These are phyloP conservation scores for Cladorrhinum samala DNA, from an alignment of 495 filamentous ascomycete species.

Conservation along the genomic window DNA sequence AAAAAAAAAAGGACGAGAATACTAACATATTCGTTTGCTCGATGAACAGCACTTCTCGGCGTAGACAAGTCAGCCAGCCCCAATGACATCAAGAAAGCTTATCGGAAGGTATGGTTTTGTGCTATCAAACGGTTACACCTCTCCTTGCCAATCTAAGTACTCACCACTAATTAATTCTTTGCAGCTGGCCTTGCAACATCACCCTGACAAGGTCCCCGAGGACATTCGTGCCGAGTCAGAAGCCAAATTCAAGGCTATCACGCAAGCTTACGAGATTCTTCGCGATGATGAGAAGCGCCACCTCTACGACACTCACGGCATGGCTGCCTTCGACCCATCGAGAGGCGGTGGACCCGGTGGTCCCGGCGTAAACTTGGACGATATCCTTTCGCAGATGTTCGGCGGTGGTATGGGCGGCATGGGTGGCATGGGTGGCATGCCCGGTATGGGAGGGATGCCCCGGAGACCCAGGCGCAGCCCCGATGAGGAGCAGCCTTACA, in stretches of 20 bases:
- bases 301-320: constrained; percentile 88
- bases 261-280: constrained; percentile 95
- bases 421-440: constrained; percentile 54
- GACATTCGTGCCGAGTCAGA: constrained; percentile 77
- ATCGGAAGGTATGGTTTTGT: constrained; percentile 68
- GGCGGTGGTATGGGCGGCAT: constrained; percentile 51
- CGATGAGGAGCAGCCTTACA: constrained; percentile 84
- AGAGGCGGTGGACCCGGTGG: constrained; percentile 59
- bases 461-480: constrained; percentile 62
- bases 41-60: constrained; percentile 74
- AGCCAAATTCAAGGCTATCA: constrained; percentile 81
- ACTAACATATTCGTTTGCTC: no score
- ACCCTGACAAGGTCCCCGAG: constrained; percentile 95
- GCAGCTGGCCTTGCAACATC: constrained; percentile 79
- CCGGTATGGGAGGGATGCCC: constrained; percentile 45
- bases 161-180: background rate
- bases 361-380: constrained; percentile 74
- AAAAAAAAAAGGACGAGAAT: no score
- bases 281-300: constrained; percentile 90
- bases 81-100: constrained; percentile 92
- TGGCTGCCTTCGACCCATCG: constrained; percentile 78
- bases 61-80: constrained; percentile 63
- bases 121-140: background rate
- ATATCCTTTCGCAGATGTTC: constrained; percentile 92
- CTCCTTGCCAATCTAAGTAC: background rate